phyloP scores from a whole-genome alignment of 495 filamentous ascomycete species.

The Podospora didyma region DNA sequence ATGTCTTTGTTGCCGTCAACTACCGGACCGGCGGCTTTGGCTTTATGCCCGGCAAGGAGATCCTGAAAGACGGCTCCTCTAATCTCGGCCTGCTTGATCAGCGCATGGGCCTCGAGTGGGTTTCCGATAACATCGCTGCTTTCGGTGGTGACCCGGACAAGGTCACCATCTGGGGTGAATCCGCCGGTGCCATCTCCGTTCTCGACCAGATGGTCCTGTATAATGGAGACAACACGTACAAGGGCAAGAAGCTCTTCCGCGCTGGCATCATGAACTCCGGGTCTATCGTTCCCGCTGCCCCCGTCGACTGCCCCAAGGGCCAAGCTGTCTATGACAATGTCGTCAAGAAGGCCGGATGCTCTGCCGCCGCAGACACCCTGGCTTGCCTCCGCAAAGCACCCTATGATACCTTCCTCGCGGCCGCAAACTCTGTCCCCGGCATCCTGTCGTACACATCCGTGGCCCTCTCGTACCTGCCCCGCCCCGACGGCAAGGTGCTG shows the following conservation, averaged over 20 bases:
- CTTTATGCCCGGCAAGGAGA: constrained; percentile 59
- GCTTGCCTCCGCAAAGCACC: constrained; percentile 57
- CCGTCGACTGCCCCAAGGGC: constrained; percentile 58
- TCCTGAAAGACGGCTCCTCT: constrained; percentile 59
- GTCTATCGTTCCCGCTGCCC: constrained; percentile 56
- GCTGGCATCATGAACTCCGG: constrained; percentile 73
- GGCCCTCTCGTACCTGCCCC: constrained; percentile 60
- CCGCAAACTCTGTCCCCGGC: constrained; percentile 62
- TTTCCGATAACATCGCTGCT: constrained; percentile 59
- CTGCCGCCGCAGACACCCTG: constrained; percentile 50
- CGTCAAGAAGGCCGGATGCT: constrained; percentile 56
- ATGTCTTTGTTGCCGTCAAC: constrained; percentile 60
- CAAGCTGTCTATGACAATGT: constrained; percentile 63
- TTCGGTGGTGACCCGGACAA: constrained; percentile 65
- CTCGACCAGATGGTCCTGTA: constrained; percentile 67
- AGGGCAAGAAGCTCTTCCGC: constrained; percentile 64
- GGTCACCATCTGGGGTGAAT: constrained; percentile 73
- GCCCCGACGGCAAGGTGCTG: constrained; percentile 57
- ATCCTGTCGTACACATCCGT: constrained; percentile 60
- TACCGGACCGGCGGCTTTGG: constrained; percentile 60
- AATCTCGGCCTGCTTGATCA: constrained; percentile 64
- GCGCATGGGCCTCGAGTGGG: constrained; percentile 60
- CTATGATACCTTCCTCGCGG: constrained; percentile 58
- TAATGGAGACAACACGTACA: constrained; percentile 65
- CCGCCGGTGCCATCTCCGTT: constrained; percentile 68